Evolutionary conservation across 2,329 filamentous ascomycete species (phyloP).

Genomic region (Xylaria sp.): DNA sequence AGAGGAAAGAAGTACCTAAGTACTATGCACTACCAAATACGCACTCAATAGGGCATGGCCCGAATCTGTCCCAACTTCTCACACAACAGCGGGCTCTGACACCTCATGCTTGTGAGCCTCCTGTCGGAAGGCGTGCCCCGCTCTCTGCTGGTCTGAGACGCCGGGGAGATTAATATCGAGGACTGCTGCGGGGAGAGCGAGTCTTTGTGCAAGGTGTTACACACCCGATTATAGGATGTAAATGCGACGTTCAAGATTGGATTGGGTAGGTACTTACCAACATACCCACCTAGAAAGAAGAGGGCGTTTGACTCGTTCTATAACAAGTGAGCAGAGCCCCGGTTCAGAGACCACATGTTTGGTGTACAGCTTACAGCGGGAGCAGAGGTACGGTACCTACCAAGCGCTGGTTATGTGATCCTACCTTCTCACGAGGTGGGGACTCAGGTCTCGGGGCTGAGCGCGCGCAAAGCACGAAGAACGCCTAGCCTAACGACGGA

Average conservation of each 20-base stretch:
- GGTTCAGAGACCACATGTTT: too few relatives aligned
- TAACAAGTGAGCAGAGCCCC: too few relatives aligned
- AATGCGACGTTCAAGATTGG: too few relatives aligned
- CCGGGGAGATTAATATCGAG: conserved; percentile 8
- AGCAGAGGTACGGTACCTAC: background rate
- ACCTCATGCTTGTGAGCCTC: background rate
- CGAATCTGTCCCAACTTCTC: conserved; percentile 6
- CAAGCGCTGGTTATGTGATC: conserved; percentile 5
- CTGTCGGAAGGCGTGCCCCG: background rate
- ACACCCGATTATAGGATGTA: too few relatives aligned
- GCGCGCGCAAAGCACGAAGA: conserved; percentile 24
- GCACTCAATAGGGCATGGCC: too few relatives aligned
- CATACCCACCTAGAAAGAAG: too few relatives aligned
- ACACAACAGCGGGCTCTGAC: background rate
- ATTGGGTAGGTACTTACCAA: too few relatives aligned
- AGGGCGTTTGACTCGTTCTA: too few relatives aligned
- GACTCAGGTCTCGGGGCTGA: conserved; percentile 36
- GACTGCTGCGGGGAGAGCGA: conserved; percentile 4
- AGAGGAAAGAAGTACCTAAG: conserved; percentile 7
- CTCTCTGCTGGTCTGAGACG: conserved; percentile 12
- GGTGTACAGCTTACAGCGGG: background rate
- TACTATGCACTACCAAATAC: too few relatives aligned
- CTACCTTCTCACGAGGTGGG: conserved; percentile 19
- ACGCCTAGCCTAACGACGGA: conserved; percentile 32
- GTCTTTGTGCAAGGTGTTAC: background rate